These are phyloP conservation scores for Syzygium syzygioides DNA, from an alignment of 441 rosid genomes.

Conservation along the genomic window DNA sequence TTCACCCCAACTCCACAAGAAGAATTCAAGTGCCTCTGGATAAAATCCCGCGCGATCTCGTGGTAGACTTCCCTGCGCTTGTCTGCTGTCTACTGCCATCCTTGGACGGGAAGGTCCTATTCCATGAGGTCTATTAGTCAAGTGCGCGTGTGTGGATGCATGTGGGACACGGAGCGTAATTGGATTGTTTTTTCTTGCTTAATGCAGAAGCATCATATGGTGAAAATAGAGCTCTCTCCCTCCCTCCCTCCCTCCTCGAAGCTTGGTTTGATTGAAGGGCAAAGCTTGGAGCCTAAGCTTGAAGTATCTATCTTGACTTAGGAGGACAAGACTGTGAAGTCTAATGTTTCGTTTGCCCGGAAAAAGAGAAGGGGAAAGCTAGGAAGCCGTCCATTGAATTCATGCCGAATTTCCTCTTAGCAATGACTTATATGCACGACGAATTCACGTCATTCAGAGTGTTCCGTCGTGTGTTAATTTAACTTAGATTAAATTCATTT, in stretches of 20 bases:
- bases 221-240: background rate
- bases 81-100: constrained; percentile 10
- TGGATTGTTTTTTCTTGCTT: background rate
- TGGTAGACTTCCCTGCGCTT: background rate
- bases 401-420: background rate
- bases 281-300: background rate
- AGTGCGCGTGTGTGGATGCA: background rate
- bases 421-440: background rate
- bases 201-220: background rate
- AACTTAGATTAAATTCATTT: background rate
- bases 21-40: constrained; percentile 33
- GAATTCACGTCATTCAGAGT: background rate
- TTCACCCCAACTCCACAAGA: constrained; percentile 31
- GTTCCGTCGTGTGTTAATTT: background rate
- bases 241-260: background rate
- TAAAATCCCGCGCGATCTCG: constrained; percentile 28
- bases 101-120: background rate
- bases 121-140: background rate
- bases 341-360: background rate
- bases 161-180: background rate
- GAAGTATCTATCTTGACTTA: background rate
- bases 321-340: background rate
- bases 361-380: background rate
- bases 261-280: background rate
- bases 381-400: background rate